These are phyloP conservation scores for Cladorrhinum sp. DNA, from an alignment of 2,329 filamentous ascomycete species.

Conservation along the genomic window DNA sequence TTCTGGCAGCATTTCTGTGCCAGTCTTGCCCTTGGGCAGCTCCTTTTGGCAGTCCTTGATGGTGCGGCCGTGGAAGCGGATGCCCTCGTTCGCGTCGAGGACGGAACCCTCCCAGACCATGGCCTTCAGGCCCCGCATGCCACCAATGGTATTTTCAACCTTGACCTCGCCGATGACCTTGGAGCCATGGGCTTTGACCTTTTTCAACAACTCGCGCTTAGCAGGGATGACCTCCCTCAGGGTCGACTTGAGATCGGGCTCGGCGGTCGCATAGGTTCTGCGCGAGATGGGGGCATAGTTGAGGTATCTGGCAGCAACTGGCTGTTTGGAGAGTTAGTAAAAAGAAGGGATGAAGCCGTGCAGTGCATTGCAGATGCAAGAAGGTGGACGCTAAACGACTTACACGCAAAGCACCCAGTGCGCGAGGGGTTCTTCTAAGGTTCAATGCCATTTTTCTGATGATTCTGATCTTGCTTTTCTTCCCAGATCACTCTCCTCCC, in stretches of 20 bases:
- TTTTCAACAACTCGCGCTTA: constrained; percentile 89
- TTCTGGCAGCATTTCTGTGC: constrained; percentile 96
- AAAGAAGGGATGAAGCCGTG: constrained; percentile 1
- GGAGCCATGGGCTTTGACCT: constrained; percentile 80
- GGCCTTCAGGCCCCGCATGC: constrained; percentile 95
- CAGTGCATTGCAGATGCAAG: neutral
- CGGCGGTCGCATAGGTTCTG: constrained; percentile 68
- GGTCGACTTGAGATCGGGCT: constrained; percentile 86
- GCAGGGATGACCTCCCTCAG: constrained; percentile 81
- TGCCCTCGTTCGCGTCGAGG: constrained; percentile 93
- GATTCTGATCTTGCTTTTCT: neutral
- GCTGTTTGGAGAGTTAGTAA: constrained; percentile 21
- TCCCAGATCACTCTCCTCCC: neutral
- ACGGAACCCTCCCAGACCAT: constrained; percentile 99
- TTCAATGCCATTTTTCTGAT: constrained; percentile 54
- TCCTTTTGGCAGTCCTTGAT: constrained; percentile 97
- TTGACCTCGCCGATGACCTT: constrained; percentile 90
- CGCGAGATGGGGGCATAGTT: constrained; percentile 31
- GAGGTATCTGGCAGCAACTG: constrained; percentile 29
- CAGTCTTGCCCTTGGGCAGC: constrained; percentile 85
- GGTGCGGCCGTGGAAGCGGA: constrained; percentile 94
- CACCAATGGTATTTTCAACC: constrained; percentile 89
- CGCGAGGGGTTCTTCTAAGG: constrained; percentile 58
- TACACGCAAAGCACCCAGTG: constrained; percentile 63
- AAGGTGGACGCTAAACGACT: constrained; percentile 27